phyloP scores from a whole-genome alignment of 2,329 filamentous ascomycete genomes.

The Fonsecaea pugnacius region DNA sequence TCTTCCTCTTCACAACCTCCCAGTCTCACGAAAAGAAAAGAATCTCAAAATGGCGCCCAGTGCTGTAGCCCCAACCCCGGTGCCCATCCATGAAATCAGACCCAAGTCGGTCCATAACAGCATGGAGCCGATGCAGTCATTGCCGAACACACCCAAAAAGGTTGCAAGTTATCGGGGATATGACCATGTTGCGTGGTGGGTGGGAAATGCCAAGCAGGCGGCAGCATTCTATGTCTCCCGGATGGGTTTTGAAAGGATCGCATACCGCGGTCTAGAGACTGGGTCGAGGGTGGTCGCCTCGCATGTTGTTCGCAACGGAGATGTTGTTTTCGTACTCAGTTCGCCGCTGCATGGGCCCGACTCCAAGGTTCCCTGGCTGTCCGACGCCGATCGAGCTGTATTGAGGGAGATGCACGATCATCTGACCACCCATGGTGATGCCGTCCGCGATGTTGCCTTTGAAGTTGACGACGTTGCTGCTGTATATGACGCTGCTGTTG shows the following conservation, averaged over 20 bases:
- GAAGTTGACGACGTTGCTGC: slow-evolving; percentile 87
- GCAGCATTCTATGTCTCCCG: slow-evolving; percentile 85
- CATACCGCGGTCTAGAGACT: slow-evolving; percentile 87
- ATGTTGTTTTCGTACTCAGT: slow-evolving; percentile 80
- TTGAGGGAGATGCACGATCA: slow-evolving; percentile 79
- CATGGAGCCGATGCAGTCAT: slow-evolving; percentile 1
- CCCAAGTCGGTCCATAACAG: slow-evolving; percentile 14
- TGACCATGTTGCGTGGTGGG: slow-evolving; percentile 94
- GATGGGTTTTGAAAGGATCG: slow-evolving; percentile 81
- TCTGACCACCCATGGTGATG: slow-evolving; percentile 85
- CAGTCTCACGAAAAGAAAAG: not conserved
- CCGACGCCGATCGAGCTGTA: slow-evolving; percentile 63
- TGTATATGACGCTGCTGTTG: slow-evolving; percentile 75
- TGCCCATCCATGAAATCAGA: slow-evolving; percentile 23
- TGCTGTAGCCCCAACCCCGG: slow-evolving; percentile 25
- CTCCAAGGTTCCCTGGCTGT: slow-evolving; percentile 57
- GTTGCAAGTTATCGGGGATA: slow-evolving; percentile 71
- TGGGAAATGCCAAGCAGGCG: slow-evolving; percentile 95
- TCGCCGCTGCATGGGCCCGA: slow-evolving; percentile 74
- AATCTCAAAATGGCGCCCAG: slow-evolving; percentile 31
- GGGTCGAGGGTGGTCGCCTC: slow-evolving; percentile 79
- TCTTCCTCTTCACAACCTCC: not conserved
- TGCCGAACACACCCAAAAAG: slow-evolving; percentile 25
- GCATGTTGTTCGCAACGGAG: slow-evolving; percentile 78
- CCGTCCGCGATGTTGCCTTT: slow-evolving; percentile 92